These are phyloP conservation scores for Aspergillus sp. DNA, from an alignment of 2,329 filamentous ascomycete species.

Conservation along the genomic window DNA sequence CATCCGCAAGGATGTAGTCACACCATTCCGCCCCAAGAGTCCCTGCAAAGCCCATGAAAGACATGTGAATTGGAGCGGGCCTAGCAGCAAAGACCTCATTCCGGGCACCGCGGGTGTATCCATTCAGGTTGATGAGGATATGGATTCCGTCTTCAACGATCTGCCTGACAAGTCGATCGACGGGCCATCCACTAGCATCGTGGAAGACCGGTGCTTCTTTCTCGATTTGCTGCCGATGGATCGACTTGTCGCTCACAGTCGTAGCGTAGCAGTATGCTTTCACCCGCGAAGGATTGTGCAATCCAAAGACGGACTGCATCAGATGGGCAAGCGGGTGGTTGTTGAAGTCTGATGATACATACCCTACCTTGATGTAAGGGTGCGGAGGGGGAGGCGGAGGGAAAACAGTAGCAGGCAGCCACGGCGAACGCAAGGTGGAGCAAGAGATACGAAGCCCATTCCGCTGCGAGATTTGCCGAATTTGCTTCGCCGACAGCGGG, in stretches of 20 bases:
- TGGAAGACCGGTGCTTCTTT: slow-evolving; percentile 86
- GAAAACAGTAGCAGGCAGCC: slow-evolving; percentile 80
- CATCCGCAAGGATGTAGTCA: slow-evolving; percentile 91
- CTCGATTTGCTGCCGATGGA: slow-evolving; percentile 91
- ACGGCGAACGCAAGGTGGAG: slow-evolving; percentile 81
- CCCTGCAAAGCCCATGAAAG: slow-evolving; percentile 98
- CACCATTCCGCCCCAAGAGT: slow-evolving; percentile 98
- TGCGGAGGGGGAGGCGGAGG: slow-evolving; percentile 80
- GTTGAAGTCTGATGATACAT: slow-evolving; percentile 98
- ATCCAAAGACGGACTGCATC: slow-evolving; percentile 97
- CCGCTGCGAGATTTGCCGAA: slow-evolving; percentile 90
- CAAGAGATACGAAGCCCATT: slow-evolving; percentile 92
- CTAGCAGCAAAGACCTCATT: slow-evolving; percentile 97
- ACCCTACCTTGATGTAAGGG: slow-evolving; percentile 86
- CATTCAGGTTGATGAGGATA: slow-evolving; percentile 95
- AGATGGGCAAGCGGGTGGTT: slow-evolving; percentile 95
- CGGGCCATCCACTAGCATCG: slow-evolving; percentile 83
- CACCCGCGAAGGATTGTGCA: slow-evolving; percentile 73
- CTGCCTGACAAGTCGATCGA: slow-evolving; percentile 80
- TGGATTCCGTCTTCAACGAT: slow-evolving; percentile 88
- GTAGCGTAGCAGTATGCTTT: slow-evolving; percentile 95
- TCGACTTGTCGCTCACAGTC: slow-evolving; percentile 82
- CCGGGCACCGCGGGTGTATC: slow-evolving; percentile 92
- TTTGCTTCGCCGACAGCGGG: slow-evolving; percentile 85
- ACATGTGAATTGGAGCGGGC: slow-evolving; percentile 96